phyloP scores from a whole-genome alignment of 2,329 filamentous ascomycete genomes.

The Pestalotiopsis sp. region DNA sequence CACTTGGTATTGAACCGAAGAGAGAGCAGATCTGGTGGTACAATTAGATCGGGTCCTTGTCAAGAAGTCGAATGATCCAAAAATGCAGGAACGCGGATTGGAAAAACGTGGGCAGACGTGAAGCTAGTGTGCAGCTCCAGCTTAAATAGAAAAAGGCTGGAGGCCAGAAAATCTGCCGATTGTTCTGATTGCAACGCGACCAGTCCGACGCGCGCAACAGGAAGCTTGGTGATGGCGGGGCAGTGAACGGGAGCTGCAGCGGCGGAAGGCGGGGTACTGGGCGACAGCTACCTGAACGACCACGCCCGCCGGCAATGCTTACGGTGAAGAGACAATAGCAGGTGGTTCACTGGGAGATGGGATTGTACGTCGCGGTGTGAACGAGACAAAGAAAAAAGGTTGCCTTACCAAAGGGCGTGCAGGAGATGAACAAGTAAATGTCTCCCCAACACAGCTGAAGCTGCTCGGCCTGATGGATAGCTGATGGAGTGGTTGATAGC shows the following conservation, averaged over 20 bases:
- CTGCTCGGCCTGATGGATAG: slow-evolving; percentile 19
- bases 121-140: neutral
- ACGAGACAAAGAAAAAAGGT: slow-evolving; percentile 24
- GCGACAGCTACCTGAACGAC: too few species aligned
- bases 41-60: neutral
- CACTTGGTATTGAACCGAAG: neutral
- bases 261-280: too few species aligned
- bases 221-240: too few species aligned
- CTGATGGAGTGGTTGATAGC: slow-evolving; percentile 28
- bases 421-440: slow-evolving; percentile 99
- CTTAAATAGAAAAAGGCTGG: neutral
- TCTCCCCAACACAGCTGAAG: slow-evolving; percentile 69
- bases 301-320: too few species aligned
- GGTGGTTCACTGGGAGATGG: neutral
- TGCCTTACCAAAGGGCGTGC: slow-evolving; percentile 67
- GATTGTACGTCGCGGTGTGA: neutral
- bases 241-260: too few species aligned
- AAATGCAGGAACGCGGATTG: neutral
- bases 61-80: neutral
- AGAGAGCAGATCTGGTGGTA: neutral
- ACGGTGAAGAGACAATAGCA: neutral
- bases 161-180: too few species aligned
- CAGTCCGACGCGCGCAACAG: too few species aligned
- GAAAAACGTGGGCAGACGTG: neutral
- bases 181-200: too few species aligned